Evolutionary conservation across 768 basidiomycete species (phyloP).

Genomic region (Panaeolus papilionaceus): DNA sequence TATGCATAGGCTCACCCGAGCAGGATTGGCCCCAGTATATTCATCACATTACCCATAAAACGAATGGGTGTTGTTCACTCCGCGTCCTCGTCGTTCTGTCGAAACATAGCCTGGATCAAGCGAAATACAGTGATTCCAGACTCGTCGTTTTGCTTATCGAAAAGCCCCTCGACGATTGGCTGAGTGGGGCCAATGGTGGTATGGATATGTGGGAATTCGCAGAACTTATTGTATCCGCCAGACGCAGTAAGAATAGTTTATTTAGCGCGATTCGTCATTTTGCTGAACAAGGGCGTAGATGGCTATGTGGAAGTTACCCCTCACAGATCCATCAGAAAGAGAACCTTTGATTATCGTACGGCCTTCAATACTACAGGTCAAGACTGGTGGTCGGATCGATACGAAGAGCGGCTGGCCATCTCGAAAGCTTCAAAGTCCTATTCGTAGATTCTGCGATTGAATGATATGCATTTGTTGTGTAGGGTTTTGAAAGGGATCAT

Average conservation of each 20-base stretch:
- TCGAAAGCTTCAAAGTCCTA: not conserved
- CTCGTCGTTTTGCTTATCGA: not conserved
- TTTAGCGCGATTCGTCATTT: not conserved
- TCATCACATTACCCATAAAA: not conserved
- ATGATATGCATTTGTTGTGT: not conserved
- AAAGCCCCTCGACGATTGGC: not conserved
- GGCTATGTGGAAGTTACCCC: not conserved
- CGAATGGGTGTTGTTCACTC: not conserved
- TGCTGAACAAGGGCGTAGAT: not conserved
- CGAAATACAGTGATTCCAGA: not conserved
- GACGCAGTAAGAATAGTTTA: not conserved
- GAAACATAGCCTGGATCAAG: not conserved
- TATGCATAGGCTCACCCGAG: constrained; percentile 1
- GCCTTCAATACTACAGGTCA: not conserved
- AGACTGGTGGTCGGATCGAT: constrained; percentile 3
- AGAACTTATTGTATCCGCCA: constrained; percentile 4
- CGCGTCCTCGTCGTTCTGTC: not conserved
- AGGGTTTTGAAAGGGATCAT: not conserved
- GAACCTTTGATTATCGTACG: not conserved
- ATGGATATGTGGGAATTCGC: constrained; percentile 11
- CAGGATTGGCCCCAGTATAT: not conserved
- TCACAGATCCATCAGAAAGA: not conserved
- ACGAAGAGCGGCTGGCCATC: not conserved
- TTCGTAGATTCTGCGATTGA: not conserved
- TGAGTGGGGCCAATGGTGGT: not conserved